Evolutionary conservation across 2,329 filamentous ascomycete species (phyloP), one percentile per base, ranked within the genome.

Genomic region (Neopestalotiopsis sp.): DNA sequence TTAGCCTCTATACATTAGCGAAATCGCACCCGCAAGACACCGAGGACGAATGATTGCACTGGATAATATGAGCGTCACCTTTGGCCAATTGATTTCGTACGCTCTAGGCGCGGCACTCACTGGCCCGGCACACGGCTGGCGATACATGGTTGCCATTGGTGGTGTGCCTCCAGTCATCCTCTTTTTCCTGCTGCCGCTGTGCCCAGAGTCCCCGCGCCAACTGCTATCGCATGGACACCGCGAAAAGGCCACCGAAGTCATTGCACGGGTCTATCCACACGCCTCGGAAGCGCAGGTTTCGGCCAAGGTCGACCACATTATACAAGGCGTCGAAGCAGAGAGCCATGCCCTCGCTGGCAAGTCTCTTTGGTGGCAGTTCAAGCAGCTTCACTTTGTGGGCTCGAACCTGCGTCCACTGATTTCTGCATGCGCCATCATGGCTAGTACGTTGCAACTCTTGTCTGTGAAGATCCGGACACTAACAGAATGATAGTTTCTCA

Each of bases 101-200:
- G 81, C 79, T 0, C 73, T 84, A 4, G 82, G 81, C 28, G 81
- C 81, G 1, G 80, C 74, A 0, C 82, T 84, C 45, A 75, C 80
- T 1, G 58, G 81, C 2, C 79, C 84, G 0, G 70, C 75, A 9
- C 75, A 81, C n/a, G 84, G 82, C n/a, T 87, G 84, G 85, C 74
- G 84, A 67, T 84, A 81, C 57, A 86, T 86, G 81, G 84, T 86
- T 3, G 84, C 81, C 0, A 77, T 82, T 1, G 85, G 85, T 24
- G 85, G 77, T 3, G 66, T 85, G 1, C 85, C 85, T 2, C 79
- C 84, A 1, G 76, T 87, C n/a, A 64, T 84, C 3, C 80, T 86
- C 1, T 78, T 73, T 3, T 75, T 72, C 20, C 77, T 86, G 4
- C 79, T 87, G 1, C 77, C 81, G 1, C 82, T 83, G 71, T 85